Evolutionary conservation across 371 early-diverging fungal genomes (phyloP).

Genomic region (Capniomyces stellatus): DNA sequence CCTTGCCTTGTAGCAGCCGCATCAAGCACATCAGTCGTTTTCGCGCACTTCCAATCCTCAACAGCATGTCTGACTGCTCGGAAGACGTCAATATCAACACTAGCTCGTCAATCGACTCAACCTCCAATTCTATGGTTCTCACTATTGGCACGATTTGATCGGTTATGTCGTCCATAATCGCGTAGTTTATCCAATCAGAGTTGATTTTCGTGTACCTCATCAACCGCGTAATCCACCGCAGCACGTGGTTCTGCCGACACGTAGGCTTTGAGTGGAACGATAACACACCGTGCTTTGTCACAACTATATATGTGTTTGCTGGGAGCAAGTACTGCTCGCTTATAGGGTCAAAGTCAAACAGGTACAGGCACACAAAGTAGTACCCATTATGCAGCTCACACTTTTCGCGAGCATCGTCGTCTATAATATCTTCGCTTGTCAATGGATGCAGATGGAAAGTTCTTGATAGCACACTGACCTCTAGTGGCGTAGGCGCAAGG

Average conservation of each 20-base stretch:
- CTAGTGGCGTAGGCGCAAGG: conserved; percentile 52
- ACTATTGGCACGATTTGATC: conserved; percentile 62
- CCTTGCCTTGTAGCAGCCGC: conserved; percentile 50
- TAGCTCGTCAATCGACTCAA: conserved; percentile 71
- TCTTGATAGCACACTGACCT: conserved; percentile 53
- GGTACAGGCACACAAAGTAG: conserved; percentile 74
- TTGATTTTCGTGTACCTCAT: conserved; percentile 16
- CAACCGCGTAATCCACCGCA: conserved; percentile 17
- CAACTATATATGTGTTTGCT: conserved; percentile 60
- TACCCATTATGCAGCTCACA: conserved; percentile 79
- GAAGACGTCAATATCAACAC: conserved; percentile 73
- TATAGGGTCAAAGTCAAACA: conserved; percentile 47
- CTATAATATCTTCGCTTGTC: conserved; percentile 78
- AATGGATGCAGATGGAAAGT: conserved; percentile 70
- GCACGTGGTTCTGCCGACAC: conserved; percentile 22
- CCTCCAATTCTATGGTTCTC: conserved; percentile 57
- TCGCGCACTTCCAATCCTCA: conserved; percentile 65
- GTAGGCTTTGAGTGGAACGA: conserved; percentile 23
- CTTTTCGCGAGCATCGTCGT: conserved; percentile 83
- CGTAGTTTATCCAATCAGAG: conserved; percentile 29
- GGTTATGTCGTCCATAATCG: conserved; percentile 63
- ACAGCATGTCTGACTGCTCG: conserved; percentile 73
- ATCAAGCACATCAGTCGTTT: conserved; percentile 52
- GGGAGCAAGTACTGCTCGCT: conserved; percentile 51
- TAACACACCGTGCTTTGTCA: conserved; percentile 35